Base-by-base conservation (phyloP, 768 basidiomycete genomes). In the Tricholoma terreum region DNA sequence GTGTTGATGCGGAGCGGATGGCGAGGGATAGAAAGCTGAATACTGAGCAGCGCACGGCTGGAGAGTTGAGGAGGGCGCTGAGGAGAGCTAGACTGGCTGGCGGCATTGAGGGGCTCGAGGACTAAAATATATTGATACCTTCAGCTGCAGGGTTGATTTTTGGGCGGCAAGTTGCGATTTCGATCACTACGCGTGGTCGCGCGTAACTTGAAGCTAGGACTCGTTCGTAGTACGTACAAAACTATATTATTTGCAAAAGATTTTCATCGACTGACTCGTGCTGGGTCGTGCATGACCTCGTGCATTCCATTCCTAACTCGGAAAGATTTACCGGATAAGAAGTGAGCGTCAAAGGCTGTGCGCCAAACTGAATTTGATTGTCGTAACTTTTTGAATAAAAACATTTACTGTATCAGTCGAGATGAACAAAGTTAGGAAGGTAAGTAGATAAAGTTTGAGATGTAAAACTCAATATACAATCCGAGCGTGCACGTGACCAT, bases 11-110 rank as follows among this genome's bases (percentile, higher is more conserved):
- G 21, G 80, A 82, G 27, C 77, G 72, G 50, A 98, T 97, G 94
- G 84, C 85, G 10, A 76, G 78, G 62, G 95, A 98, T 73, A 75
- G 84, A 57, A 87, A 79, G 71, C 70, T 89, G 57, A 98, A 98
- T 69, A 73, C 82, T 14, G 87, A 86, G 70, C 96, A 98, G 75
- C 83, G 87, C 67, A 97, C 94, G 2, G 80, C 77, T 31, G 94
- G 91, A 15, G 85, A 93, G 74, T 70, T 98, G 65, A 75, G 69
- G 64, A 77, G 84, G 67, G 87, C 84, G 30, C 73, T 90, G 58
- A 73, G 69, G 60, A 83, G 80, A 66, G 83, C 84, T 33, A 81
- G 84, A 11, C 65, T 81, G 56, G 73, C 50, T 42, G 35, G 59
- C 45, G 54, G 57, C 42, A 43, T 9, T n/a, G 42, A 43, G 22